Base-by-base conservation (phyloP, 2,329 filamentous ascomycete species). In the Fusarium nematophilum region DNA sequence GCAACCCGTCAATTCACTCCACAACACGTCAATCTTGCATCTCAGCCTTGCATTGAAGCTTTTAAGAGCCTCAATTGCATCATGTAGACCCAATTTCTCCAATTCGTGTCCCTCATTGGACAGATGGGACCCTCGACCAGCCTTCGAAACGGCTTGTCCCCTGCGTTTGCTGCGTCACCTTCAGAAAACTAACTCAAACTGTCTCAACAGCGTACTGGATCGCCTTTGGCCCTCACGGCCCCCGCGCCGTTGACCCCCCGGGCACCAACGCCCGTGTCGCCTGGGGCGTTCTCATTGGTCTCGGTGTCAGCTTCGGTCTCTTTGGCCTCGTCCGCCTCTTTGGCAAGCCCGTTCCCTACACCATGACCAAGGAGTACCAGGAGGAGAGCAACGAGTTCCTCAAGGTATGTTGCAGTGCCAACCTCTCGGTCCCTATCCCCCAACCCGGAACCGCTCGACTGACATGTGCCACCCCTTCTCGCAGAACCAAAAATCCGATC, bases 351-450 rank as follows among this genome's bases (percentile, higher is more conserved):
- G 73, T 85, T 62, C 95, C 95, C 67, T 82, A 83, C 77, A 96
- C 94, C 72, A 96, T 99, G 93, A 94, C 84, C 81, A 91, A 92
- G 85, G 95, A 99, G 81, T 98, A 91, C 87, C 92, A 99, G 83
- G 93, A 98, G 83, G 90, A 90, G 70, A 86, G 89, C 69, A 97
- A 99, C 80, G 95, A 97, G 83, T 95, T 91, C 79, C 84, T 97
- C 78, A 93, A 88, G 86, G 94, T 96, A 81, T 42, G 65, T 6
- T 21, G 21, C 21, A 21, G 21, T 21, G 6, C 21, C 21, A 21
- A 4, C 21, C 21, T 57, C 29, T 5, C 38, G 14, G 2, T 18
- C 14, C 15, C 17, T 13, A 14, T 26, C 4, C 29, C 18, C 42
- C 56, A 33, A 9, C 46, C 40, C 15, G 40, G 18, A 36, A 33